Conservation (phyloP, 2,329 filamentous ascomycete species). For the Fusarium sp. region DNA sequence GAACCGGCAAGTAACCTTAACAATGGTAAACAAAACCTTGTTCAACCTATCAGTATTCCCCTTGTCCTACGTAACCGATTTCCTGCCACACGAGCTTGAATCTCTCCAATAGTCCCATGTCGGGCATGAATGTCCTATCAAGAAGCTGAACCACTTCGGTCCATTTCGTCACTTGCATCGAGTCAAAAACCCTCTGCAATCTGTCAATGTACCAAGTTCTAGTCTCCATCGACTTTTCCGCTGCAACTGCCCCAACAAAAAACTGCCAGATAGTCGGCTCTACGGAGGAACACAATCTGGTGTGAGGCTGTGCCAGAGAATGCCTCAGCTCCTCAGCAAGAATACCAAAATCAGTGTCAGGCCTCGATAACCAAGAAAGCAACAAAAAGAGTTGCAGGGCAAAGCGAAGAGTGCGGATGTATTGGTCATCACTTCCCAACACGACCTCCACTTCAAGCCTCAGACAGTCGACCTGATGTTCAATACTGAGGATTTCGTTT, state of each 20-base stretch:
- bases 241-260: conserved; percentile 34
- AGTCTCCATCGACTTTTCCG: neutral
- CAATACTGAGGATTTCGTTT: neutral
- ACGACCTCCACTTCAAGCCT: conserved; percentile 15
- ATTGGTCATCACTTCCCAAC: conserved; percentile 6
- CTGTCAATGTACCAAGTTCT: conserved; percentile 11
- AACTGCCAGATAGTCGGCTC: conserved; percentile 36
- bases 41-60: neutral
- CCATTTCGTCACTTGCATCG: neutral
- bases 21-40: neutral
- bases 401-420: conserved; percentile 20
- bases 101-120: neutral
- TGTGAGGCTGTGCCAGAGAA: conserved; percentile 7
- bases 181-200: conserved; percentile 3
- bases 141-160: neutral
- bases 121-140: neutral
- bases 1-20: neutral
- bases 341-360: neutral
- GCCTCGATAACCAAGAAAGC: conserved; percentile 15
- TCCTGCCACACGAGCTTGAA: conserved; percentile 20
- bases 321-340: conserved; percentile 16
- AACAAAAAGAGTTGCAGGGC: conserved; percentile 24
- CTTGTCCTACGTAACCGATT: neutral
- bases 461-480: conserved; percentile 5
- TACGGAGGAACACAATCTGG: conserved; percentile 31